Evolutionary conservation across 129 eudicot species (phyloP), one percentile per base, ranked within the genome.

Genomic region (Ambrosia artemisiifolia): DNA sequence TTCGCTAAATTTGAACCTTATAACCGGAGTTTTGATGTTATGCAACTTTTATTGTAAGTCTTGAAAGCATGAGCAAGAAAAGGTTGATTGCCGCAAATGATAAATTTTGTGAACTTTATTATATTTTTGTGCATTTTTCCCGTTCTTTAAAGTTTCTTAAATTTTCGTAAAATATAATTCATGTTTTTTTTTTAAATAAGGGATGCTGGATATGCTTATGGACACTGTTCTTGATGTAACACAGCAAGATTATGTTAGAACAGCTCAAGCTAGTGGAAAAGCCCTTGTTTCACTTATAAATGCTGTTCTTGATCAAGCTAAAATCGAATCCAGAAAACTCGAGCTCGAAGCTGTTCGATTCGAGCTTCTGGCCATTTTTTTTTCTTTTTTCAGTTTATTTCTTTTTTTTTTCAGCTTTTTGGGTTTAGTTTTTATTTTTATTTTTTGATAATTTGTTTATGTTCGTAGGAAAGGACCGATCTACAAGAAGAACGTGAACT

Each of bases 241-340:
- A 35, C 98, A 93, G 71, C 87, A 90, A 86, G 98, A 93, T 77
- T 87, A 89, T 73, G 98, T 90, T 11, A 87, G 95, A 76, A 90
- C 95, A 63, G 96, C 98, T 40, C 91, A 88, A 78, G 98, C 85
- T 50, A 89, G 98, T 77, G 96, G 96, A 33, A 93, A 90, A 74
- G 96, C 98, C 63, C 85, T 93, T 65, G 95, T 93, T 49, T 90
- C 98, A 14, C 85, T 93, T 46, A 93, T 93, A 61, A 93, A 93
- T 71, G 98, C 89, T 77, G 96, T 93, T 72, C 83, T 93, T 77
- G 98, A 93, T 79, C 96, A 85, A 78, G 98, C 98, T 66, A 93
- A 93, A 84, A 93, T 93, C 34, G 98, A 93, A 81, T 84, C 98
- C 50, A 96, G 98, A 64, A 93, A 87, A 70, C 87, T 93, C 18